Evolutionary conservation across 164 flowering plant genomes (phyloP).

Genomic region (Echeveria elegans): DNA sequence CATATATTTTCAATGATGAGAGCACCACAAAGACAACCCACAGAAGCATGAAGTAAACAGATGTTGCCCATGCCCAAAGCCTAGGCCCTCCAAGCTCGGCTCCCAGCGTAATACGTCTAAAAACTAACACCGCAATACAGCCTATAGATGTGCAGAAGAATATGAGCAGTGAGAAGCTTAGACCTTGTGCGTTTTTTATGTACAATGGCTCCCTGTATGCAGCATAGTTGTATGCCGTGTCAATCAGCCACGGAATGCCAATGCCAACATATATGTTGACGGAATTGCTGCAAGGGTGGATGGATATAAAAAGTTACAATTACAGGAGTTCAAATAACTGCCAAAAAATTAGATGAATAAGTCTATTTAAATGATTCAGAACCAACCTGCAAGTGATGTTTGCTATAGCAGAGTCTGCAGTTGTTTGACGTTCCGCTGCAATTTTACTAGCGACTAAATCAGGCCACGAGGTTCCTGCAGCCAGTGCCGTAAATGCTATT

Average conservation of each 20-base stretch:
- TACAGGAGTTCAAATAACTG: neutral
- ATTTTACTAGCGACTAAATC: conserved; percentile 95
- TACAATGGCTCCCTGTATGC: conserved; percentile 53
- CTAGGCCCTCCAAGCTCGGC: conserved; percentile 90
- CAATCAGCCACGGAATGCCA: conserved; percentile 45
- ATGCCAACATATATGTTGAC: conserved; percentile 91
- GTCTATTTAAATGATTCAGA: neutral
- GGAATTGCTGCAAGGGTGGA: conserved; percentile 63
- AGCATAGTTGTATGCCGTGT: conserved; percentile 68
- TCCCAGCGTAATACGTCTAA: conserved; percentile 62
- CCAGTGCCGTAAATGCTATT: conserved; percentile 89
- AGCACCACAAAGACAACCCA: conserved; percentile 79
- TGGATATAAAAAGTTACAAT: neutral
- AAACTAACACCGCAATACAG: conserved; percentile 67
- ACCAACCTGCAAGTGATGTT: conserved; percentile 91
- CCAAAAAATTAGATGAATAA: neutral
- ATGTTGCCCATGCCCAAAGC: conserved; percentile 77
- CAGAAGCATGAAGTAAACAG: conserved; percentile 57
- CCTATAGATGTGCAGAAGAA: conserved; percentile 78
- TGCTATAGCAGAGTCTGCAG: conserved; percentile 96
- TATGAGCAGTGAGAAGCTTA: conserved; percentile 76
- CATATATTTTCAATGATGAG: conserved; percentile 67
- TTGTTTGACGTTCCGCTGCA: conserved; percentile 88
- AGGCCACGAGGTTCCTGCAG: conserved; percentile 96
- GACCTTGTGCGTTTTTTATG: conserved; percentile 59